Percentiles rank a stretch among this genome's conserved stretches.
These are phyloP conservation scores for Cadophora sp. DNA, from an alignment of 2,329 filamentous ascomycete genomes.

Conservation along the genomic window DNA sequence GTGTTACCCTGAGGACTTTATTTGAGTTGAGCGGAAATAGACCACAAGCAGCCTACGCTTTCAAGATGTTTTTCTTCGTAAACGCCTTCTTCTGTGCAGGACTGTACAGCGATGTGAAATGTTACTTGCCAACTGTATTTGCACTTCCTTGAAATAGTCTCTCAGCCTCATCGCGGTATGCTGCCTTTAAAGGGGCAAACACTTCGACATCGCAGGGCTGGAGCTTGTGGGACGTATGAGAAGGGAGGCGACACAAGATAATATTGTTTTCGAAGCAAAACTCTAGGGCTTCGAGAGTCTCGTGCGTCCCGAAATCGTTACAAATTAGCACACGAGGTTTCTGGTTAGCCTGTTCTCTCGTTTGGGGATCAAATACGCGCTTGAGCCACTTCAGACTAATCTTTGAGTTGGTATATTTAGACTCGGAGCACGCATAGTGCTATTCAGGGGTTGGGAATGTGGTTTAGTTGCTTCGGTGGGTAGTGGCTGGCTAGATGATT, in stretches of 20 bases:
- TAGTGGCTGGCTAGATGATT: slow-evolving; percentile 42
- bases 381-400: slow-evolving; percentile 48
- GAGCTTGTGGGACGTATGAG: slow-evolving; percentile 38
- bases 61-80: slow-evolving; percentile 42
- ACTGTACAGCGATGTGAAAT: slow-evolving; percentile 36
- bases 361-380: slow-evolving; percentile 47
- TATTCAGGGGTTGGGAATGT: slow-evolving; percentile 41
- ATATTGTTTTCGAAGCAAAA: slow-evolving; percentile 43
- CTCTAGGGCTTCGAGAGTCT: slow-evolving; percentile 44
- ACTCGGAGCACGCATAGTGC: slow-evolving; percentile 41
- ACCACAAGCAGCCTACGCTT: slow-evolving; percentile 36
- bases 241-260: slow-evolving; percentile 35
- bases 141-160: slow-evolving; percentile 36
- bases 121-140: slow-evolving; percentile 37
- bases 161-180: slow-evolving; percentile 41
- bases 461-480: slow-evolving; percentile 42
- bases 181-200: slow-evolving; percentile 38
- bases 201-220: slow-evolving; percentile 40
- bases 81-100: slow-evolving; percentile 32
- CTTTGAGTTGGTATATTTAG: slow-evolving; percentile 42
- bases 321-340: slow-evolving; percentile 46
- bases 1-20: slow-evolving; percentile 25
- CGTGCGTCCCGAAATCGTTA: slow-evolving; percentile 47
- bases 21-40: slow-evolving; percentile 30
- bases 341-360: slow-evolving; percentile 41